Percentiles rank a stretch among this genome's conserved stretches.
These are phyloP conservation scores for Coprinopsis strossmayeri DNA, from an alignment of 768 basidiomycete genomes.

Conservation along the genomic window DNA sequence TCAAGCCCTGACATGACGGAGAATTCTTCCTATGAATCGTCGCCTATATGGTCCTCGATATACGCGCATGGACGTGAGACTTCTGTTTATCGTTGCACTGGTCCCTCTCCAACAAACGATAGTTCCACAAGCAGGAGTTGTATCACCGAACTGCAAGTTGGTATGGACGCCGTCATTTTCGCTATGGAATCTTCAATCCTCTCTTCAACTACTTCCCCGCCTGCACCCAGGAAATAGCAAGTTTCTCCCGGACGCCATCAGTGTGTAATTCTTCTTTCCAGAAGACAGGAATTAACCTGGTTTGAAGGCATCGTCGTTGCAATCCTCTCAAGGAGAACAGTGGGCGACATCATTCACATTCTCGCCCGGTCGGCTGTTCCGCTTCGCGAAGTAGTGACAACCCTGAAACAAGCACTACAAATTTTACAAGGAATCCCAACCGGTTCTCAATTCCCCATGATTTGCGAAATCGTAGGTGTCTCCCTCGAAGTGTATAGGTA, in stretches of 20 bases:
- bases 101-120: constrained; percentile 4
- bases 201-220: constrained; percentile 39
- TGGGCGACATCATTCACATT: constrained; percentile 54
- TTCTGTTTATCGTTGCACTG: neutral
- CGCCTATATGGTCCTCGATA: constrained; percentile 36
- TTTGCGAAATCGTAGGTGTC: constrained; percentile 35
- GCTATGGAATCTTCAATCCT: constrained; percentile 28
- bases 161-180: constrained; percentile 49
- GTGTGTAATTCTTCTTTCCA: neutral
- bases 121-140: constrained; percentile 53
- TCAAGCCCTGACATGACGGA: constrained; percentile 49
- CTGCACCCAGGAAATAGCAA: constrained; percentile 13
- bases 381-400: constrained; percentile 35
- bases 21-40: constrained; percentile 43
- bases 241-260: neutral
- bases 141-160: constrained; percentile 56
- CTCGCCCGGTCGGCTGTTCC: constrained; percentile 39
- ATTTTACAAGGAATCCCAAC: constrained; percentile 38
- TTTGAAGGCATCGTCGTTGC: constrained; percentile 25
- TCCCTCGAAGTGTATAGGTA: constrained; percentile 47
- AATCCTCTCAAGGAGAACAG: constrained; percentile 44
- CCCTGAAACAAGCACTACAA: constrained; percentile 39
- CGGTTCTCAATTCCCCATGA: constrained; percentile 19
- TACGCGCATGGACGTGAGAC: constrained; percentile 49
- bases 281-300: neutral